phyloP scores from a whole-genome alignment of 2,329 filamentous ascomycete genomes.

The Phyllosticta citrichinensis region DNA sequence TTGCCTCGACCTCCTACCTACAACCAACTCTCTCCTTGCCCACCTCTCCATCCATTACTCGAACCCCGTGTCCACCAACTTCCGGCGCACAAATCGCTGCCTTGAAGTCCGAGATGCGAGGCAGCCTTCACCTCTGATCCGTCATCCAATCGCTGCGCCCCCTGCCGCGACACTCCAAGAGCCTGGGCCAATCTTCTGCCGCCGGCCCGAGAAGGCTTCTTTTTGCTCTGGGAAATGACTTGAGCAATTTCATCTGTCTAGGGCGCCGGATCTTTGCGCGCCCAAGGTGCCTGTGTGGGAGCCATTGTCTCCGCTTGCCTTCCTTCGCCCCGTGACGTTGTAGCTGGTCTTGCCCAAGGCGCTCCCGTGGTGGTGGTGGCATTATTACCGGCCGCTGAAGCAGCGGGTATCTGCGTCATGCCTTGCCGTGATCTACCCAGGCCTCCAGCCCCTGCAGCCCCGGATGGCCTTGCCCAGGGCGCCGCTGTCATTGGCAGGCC shows the following conservation, averaged over 20 bases:
- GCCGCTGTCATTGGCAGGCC: conserved; percentile 15
- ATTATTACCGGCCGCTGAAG: background rate
- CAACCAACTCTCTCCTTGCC: background rate
- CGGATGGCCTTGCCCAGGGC: conserved; percentile 15
- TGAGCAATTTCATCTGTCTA: background rate
- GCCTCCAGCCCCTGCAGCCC: background rate
- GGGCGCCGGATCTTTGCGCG: conserved; percentile 3
- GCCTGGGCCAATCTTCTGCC: background rate
- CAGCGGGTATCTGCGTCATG: conserved; percentile 5
- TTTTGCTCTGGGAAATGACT: background rate
- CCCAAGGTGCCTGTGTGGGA: conserved; percentile 10
- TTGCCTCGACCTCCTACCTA: background rate
- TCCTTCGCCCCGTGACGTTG: background rate
- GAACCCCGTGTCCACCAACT: background rate
- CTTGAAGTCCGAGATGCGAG: background rate
- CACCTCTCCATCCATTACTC: background rate
- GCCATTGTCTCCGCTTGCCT: background rate
- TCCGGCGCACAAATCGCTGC: background rate
- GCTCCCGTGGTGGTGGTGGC: background rate
- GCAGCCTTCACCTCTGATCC: background rate
- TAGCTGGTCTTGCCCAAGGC: conserved; percentile 1
- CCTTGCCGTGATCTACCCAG: background rate
- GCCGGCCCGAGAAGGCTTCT: background rate
- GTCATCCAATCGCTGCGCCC: background rate
- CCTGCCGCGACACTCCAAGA: background rate